Conservation (phyloP, 345 rosid genomes). For the Chamaenerion angustifolium region DNA sequence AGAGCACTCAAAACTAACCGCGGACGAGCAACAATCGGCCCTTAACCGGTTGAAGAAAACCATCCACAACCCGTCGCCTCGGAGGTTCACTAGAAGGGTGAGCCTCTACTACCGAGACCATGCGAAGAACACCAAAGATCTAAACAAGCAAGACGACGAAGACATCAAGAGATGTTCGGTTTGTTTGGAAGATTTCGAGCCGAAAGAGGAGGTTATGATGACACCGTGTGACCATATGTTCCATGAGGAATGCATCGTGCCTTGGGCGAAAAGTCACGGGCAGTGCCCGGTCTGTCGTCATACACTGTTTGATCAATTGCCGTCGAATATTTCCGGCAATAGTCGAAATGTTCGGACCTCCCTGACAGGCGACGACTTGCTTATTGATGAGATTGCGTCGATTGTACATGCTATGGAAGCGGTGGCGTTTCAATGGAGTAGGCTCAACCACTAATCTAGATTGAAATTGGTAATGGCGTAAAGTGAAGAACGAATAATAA, state of each 20-base stretch:
- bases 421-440: constrained; percentile 19
- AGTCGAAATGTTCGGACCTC: constrained; percentile 3
- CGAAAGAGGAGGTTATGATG: constrained; percentile 42
- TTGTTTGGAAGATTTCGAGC: constrained; percentile 79
- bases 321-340: constrained; percentile 2
- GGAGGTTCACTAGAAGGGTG: constrained; percentile 28
- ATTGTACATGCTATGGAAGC: constrained; percentile 37
- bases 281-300: constrained; percentile 72
- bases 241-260: constrained; percentile 69
- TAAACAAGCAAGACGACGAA: constrained; percentile 20
- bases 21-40: constrained; percentile 20
- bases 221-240: constrained; percentile 86
- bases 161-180: constrained; percentile 47
- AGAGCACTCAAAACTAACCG: constrained; percentile 13
- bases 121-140: constrained; percentile 5
- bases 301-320: constrained; percentile 18
- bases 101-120: constrained; percentile 42
- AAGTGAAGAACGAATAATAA: no score
- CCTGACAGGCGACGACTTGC: constrained; percentile 12
- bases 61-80: constrained; percentile 38
- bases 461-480: no score
- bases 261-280: constrained; percentile 52
- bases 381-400: constrained; percentile 20
- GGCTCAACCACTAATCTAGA: background rate
- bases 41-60: constrained; percentile 42